Percentiles rank a stretch among this genome's conserved stretches.
Evolutionary conservation across 2,329 filamentous ascomycete genomes (phyloP).

Genomic region (Trichophyton rubrum): DNA sequence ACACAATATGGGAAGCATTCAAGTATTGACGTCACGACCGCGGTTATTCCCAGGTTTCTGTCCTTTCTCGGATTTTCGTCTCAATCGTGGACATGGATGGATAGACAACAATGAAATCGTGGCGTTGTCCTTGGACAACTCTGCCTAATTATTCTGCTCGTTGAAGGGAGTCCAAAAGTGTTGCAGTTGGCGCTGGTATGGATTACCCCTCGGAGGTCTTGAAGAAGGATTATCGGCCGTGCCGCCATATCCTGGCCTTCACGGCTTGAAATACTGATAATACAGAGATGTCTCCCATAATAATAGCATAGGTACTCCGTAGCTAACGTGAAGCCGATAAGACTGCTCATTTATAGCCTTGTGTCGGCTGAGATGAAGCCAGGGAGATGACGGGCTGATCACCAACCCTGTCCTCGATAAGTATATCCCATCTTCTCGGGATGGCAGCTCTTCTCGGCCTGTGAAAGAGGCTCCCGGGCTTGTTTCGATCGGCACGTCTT

Average conservation of each 20-base stretch:
- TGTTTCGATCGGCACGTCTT: not conserved
- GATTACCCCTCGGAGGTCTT: not conserved
- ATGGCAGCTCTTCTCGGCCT: not conserved
- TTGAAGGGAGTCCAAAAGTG: not conserved
- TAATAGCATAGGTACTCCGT: not conserved
- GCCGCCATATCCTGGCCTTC: not conserved
- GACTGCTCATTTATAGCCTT: not conserved
- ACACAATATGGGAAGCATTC: not conserved
- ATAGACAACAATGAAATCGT: not conserved
- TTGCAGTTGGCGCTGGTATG: not conserved
- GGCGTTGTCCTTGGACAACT: not conserved
- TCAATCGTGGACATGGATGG: not conserved
- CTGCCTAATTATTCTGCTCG: not conserved
- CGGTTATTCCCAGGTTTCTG: not conserved
- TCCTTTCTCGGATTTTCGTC: not conserved
- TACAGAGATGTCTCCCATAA: not conserved
- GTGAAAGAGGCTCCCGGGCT: not conserved
- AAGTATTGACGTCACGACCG: not conserved
- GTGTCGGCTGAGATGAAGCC: not conserved
- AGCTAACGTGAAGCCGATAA: not conserved
- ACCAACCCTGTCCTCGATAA: not conserved
- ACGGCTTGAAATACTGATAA: not conserved
- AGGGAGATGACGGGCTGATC: not conserved
- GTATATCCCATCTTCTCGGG: not conserved
- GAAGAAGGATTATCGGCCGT: not conserved